phyloP scores from a whole-genome alignment of 2,329 filamentous ascomycete genomes.

The Fusarium nurragi region DNA sequence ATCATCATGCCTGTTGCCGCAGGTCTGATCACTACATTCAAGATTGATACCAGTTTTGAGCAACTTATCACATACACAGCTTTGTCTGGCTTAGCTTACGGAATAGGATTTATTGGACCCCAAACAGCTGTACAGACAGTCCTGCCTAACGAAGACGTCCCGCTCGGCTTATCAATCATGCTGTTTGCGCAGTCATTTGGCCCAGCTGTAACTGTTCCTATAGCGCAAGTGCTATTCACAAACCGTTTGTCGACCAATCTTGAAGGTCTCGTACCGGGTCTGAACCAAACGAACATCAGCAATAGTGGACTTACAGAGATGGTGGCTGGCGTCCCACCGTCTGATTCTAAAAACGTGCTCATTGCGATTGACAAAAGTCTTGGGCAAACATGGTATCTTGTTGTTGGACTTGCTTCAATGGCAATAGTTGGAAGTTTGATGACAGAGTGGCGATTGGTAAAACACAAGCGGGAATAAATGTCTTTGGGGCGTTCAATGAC shows the following conservation, averaged over 20 bases:
- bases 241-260: slow-evolving; percentile 24
- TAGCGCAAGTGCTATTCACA: slow-evolving; percentile 35
- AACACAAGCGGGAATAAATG: neutral
- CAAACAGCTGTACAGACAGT: slow-evolving; percentile 24
- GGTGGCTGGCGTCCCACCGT: neutral
- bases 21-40: slow-evolving; percentile 17
- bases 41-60: slow-evolving; percentile 1
- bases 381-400: slow-evolving; percentile 19
- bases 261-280: neutral
- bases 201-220: slow-evolving; percentile 20
- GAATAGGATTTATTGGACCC: slow-evolving; percentile 20
- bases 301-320: slow-evolving; percentile 11
- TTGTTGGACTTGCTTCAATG: slow-evolving; percentile 13
- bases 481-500: no score
- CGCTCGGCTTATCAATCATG: slow-evolving; percentile 35
- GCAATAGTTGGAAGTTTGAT: slow-evolving; percentile 18
- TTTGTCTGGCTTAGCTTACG: slow-evolving; percentile 13
- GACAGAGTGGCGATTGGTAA: slow-evolving; percentile 23
- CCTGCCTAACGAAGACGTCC: slow-evolving; percentile 12
- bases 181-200: slow-evolving; percentile 38
- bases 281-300: neutral
- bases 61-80: slow-evolving; percentile 13
- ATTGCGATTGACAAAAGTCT: neutral
- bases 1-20: slow-evolving; percentile 12
- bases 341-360: neutral